Conservation (phyloP, 176 grass and related monocot species). For the Melocanna baccifera region DNA sequence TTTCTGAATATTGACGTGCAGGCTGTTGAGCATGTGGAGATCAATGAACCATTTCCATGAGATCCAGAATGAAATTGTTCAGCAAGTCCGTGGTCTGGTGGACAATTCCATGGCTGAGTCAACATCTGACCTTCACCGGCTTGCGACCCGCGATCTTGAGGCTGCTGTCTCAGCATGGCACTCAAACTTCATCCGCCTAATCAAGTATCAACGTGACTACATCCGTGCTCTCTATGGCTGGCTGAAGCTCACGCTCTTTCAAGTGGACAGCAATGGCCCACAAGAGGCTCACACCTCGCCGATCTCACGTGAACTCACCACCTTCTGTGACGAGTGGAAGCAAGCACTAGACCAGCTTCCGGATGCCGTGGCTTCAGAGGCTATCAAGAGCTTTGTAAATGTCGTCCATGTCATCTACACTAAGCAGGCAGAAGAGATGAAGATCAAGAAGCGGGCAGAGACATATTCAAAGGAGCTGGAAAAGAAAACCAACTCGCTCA, state of each 20-base stretch:
- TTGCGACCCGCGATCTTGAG: conserved; percentile 89
- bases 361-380: conserved; percentile 85
- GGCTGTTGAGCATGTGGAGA: conserved; percentile 94
- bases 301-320: conserved; percentile 70
- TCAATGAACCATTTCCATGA: conserved; percentile 92
- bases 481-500: conserved; percentile 77
- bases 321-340: conserved; percentile 98
- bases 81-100: conserved; percentile 91
- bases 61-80: conserved; percentile 80
- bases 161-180: conserved; percentile 86
- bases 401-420: conserved; percentile 90
- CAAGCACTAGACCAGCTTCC: conserved; percentile 92
- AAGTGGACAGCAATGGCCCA: conserved; percentile 56
- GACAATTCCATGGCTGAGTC: conserved; percentile 66
- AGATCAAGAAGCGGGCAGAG: conserved; percentile 81
- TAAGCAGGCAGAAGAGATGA: conserved; percentile 92
- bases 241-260: conserved; percentile 84
- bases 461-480: conserved; percentile 79
- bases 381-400: conserved; percentile 91
- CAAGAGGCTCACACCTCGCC: conserved; percentile 60
- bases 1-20: conserved; percentile 40
- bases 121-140: conserved; percentile 86
- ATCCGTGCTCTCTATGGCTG: conserved; percentile 78
- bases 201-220: conserved; percentile 87
- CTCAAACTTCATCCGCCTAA: conserved; percentile 81